Evolutionary conservation across 495 filamentous ascomycete genomes (phyloP), one percentile per base, ranked within the genome.

Genomic region (Lasiosphaeris hirsuta): DNA sequence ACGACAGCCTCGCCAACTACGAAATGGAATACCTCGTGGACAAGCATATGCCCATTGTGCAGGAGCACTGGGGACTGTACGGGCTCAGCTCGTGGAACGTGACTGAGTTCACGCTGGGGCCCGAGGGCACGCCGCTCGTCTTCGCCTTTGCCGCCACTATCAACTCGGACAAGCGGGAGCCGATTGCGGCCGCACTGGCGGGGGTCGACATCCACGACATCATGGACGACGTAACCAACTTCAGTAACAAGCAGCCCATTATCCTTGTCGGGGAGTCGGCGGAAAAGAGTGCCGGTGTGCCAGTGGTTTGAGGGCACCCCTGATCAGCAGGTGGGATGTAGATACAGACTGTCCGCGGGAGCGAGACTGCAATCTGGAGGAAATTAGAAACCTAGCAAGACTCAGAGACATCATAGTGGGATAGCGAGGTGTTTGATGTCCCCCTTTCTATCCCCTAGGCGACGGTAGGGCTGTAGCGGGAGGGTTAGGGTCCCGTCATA

Each of bases 211-310:
- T 51, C 48, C 15, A 51, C n/a, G 34, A 11, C 9, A 36, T 51
- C 13, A 51, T 38, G 48, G 48, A 51, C 10, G 48, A 51, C 8
- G 34, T 51, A 14, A 51, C 13, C 3, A 17, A 33, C n/a, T 51
- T 51, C n/a, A 37, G 48, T 35, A 13, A 51, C 14, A 51, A 51
- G 48, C 14, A 51, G 48, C 48, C 48, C 9, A 33, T 51, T n/a
- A 51, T 51, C 9, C 23, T 38, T 3, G 30, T 38, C n/a, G 48
- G 48, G 0, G 33, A 51, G 35, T 15, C 23, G 3, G 33, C 38
- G 10, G 48, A 35, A 13, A 38, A 7, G 48, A 18, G 33, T 19
- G 48, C 23, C n/a, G n/a, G n/a, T n/a, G n/a, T n/a, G n/a, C n/a
- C n/a, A n/a, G n/a, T n/a, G n/a, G n/a, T n/a, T n/a, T n/a, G n/a